phyloP scores from a whole-genome alignment of 805 yeast species.

The Nakazawaea populi region DNA sequence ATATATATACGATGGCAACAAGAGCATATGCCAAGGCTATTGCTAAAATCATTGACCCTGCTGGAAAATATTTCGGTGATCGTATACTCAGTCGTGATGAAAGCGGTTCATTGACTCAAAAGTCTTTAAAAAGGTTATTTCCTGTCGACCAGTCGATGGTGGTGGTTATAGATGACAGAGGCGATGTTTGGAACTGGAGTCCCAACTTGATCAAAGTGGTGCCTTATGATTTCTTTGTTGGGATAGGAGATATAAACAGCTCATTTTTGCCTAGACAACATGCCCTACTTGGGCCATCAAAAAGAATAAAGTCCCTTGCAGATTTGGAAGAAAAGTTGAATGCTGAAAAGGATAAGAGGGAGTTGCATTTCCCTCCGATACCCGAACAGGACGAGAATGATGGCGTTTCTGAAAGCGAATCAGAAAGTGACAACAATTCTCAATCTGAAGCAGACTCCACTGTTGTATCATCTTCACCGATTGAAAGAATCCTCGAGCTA shows the following conservation, averaged over 20 bases:
- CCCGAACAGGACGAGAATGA: conserved; percentile 12
- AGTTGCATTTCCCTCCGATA: background rate
- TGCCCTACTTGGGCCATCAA: conserved; percentile 53
- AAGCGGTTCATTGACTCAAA: conserved; percentile 87
- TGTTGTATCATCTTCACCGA: conserved; percentile 32
- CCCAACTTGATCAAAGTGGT: conserved; percentile 85
- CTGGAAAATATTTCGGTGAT: conserved; percentile 81
- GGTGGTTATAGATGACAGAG: conserved; percentile 93
- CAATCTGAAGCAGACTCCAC: background rate
- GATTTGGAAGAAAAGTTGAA: conserved; percentile 42
- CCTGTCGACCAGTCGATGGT: conserved; percentile 98
- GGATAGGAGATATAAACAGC: conserved; percentile 95
- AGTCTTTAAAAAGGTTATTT: conserved; percentile 79
- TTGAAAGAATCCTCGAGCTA: conserved; percentile 40
- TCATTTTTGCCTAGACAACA: conserved; percentile 82
- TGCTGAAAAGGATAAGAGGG: conserved; percentile 14
- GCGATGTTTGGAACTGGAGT: conserved; percentile 99
- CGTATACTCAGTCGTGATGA: conserved; percentile 90
- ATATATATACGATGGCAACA: conserved; percentile 97
- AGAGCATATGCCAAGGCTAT: conserved; percentile 86
- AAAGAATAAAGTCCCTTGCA: conserved; percentile 51
- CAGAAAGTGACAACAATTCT: background rate
- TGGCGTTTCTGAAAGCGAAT: background rate
- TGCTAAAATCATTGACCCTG: conserved; percentile 88
- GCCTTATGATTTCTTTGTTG: conserved; percentile 94